A percentile compares a stretch with the other conserved stretches of the same genome.
Conservation (phyloP, 1,284 basidiomycete genomes). For the Apiotrichum brassicae region DNA sequence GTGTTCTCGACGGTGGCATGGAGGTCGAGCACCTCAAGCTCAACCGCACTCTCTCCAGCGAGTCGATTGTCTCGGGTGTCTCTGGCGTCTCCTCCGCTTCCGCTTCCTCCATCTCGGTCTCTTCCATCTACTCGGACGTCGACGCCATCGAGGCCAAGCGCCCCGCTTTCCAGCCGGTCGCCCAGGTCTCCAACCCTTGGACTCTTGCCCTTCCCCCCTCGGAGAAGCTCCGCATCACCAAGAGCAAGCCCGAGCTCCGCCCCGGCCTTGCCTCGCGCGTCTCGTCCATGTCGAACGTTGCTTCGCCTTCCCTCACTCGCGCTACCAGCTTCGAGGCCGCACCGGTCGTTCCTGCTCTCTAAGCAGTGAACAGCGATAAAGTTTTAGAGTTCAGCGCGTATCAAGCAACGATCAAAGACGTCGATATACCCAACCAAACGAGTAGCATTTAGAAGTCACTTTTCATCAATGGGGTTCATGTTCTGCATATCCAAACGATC, state of each 20-base stretch:
- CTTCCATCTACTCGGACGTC: constrained; percentile 26
- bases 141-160: constrained; percentile 16
- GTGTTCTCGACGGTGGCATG: constrained; percentile 70
- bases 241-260: constrained; percentile 37
- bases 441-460: neutral
- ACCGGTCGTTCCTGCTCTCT: neutral
- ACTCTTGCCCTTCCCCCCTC: constrained; percentile 43
- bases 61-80: constrained; percentile 24
- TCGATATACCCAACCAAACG: neutral
- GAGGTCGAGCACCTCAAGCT: constrained; percentile 55
- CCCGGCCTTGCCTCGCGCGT: constrained; percentile 29
- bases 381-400: neutral
- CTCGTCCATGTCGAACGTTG: constrained; percentile 1
- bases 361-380: too few relatives aligned
- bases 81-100: constrained; percentile 38
- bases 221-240: constrained; percentile 41
- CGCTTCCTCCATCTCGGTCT: constrained; percentile 33
- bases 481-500: constrained; percentile 9
- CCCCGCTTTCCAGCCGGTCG: constrained; percentile 39
- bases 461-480: too few relatives aligned
- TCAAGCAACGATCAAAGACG: neutral
- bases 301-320: constrained; percentile 12
- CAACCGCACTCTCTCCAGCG: constrained; percentile 11
- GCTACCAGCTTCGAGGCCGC: constrained; percentile 8
- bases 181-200: constrained; percentile 27